Base-by-base conservation (phyloP, 2,329 filamentous ascomycete species). In the Colletotrichum shisoi region DNA sequence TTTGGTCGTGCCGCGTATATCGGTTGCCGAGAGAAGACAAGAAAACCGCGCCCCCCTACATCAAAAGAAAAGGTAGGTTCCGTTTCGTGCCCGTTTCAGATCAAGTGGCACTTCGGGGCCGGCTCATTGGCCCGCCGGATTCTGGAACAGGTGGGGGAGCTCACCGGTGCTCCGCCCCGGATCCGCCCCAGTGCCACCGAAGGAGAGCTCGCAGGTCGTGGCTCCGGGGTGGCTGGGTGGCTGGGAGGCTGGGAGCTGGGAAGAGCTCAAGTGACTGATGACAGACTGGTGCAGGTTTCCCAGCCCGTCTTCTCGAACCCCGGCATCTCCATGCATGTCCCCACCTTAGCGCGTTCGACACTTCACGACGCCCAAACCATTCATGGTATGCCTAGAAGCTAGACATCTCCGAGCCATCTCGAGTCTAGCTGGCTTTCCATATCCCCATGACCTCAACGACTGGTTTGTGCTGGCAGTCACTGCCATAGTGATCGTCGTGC, bases 51-150 rank as follows among this genome's bases (percentile, higher is more conserved):
- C 31, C 31, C n/a, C 31, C 37, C 24, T 15, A 34, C 5, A 46
- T 31, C 5, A n/a, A 48, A 44, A 42, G 31, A 40, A 61, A 53
- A 45, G 49, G 15, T 52, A 68, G 56, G 42, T 64, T 19, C 49
- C 54, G 65, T 68, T 68, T 68, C 65, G 62, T 34, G 42, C 37
- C 49, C 39, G 65, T 68, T 65, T 68, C 65, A 68, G 62, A 60
- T 64, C 54, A 51, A 68, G 61, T 64, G 56, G 48, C 42, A 34
- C 24, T 39, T 45, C 49, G 48, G 49, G 40, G 44, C 31, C 15
- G 4, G 42, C 27, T 45, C 62, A 65, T 68, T 68, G 65, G 65
- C n/a, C 42, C 44, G 62, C 49, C 40, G 54, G 54, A 68, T 60
- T 54, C 62, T 60, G 61, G 65, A 65, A 60, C 61, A 39, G 49